phyloP scores from a whole-genome alignment of 1,284 basidiomycete genomes.

The Cutaneotrichosporon dermatis region DNA sequence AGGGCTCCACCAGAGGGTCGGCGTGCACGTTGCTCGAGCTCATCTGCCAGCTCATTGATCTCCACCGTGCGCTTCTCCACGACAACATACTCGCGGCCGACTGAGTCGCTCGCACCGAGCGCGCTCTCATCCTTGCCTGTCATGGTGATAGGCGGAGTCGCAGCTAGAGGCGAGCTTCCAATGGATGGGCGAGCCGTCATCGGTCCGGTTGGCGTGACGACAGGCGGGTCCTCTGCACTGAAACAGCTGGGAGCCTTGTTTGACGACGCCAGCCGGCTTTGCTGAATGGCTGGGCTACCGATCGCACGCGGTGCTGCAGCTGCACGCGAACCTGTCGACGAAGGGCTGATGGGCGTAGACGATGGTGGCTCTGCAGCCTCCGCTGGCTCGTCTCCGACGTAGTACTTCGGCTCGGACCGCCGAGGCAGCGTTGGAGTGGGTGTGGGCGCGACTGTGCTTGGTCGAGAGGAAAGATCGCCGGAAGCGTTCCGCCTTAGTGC shows the following conservation, averaged over 20 bases:
- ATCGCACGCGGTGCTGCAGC: constrained; percentile 26
- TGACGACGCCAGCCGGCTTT: constrained; percentile 20
- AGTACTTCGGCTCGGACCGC: constrained; percentile 44
- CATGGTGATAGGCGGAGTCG: constrained; percentile 43
- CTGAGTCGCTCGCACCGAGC: constrained; percentile 37
- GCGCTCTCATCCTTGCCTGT: constrained; percentile 38
- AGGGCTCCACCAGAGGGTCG: constrained; percentile 20
- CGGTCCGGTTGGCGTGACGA: constrained; percentile 28
- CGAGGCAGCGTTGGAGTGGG: constrained; percentile 11
- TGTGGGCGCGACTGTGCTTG: constrained; percentile 7
- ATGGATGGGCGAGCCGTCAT: constrained; percentile 17
- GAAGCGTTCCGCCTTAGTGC: constrained; percentile 8
- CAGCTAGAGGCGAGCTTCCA: constrained; percentile 42
- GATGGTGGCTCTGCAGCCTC: constrained; percentile 2
- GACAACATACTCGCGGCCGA: constrained; percentile 54
- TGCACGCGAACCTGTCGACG: not conserved
- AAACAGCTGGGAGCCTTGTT: not conserved
- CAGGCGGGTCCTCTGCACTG: constrained; percentile 13
- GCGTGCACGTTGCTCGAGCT: constrained; percentile 4
- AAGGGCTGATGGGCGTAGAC: constrained; percentile 3
- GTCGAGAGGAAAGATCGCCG: constrained; percentile 6
- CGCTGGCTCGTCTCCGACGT: constrained; percentile 35
- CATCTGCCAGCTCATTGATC: constrained; percentile 56
- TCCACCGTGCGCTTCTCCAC: constrained; percentile 58
- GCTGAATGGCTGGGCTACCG: constrained; percentile 12